Percentiles rank a stretch among this genome's conserved stretches.
Evolutionary conservation across 345 rosid genomes (phyloP).

Genomic region (Eucalyptus erythrocorys): DNA sequence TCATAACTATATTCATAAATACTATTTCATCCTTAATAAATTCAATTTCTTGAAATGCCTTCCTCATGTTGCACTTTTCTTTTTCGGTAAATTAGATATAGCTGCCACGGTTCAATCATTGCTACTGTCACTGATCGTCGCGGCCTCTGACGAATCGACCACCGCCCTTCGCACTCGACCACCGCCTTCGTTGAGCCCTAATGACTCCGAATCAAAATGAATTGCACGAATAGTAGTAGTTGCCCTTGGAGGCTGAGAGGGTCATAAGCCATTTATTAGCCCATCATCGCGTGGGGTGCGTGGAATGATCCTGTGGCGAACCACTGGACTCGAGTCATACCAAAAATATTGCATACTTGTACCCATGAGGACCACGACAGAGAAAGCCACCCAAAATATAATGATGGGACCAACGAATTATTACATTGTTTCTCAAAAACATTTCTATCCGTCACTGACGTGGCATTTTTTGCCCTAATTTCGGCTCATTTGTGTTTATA

Average conservation of each 20-base stretch:
- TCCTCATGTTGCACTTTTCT: not conserved
- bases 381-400: not conserved
- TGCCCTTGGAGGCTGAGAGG: not conserved
- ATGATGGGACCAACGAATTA: accelerated
- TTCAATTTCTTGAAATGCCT: not conserved
- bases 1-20: not conserved
- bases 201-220: too few species aligned
- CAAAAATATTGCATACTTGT: not conserved
- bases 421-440: accelerated
- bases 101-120: not conserved
- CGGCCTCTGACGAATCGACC: not conserved
- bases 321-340: accelerated
- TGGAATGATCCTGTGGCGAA: not conserved
- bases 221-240: too few species aligned
- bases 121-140: accelerated
- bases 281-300: not conserved
- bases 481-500: too few species aligned
- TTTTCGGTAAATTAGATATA: not conserved
- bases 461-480: too few species aligned
- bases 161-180: too few species aligned
- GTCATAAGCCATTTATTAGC: not conserved
- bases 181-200: too few species aligned
- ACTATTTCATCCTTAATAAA: not conserved
- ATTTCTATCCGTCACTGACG: accelerated
- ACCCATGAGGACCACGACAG: not conserved